Evolutionary conservation across 1,284 basidiomycete species (phyloP).

Genomic region (Boletus hoseneyae): DNA sequence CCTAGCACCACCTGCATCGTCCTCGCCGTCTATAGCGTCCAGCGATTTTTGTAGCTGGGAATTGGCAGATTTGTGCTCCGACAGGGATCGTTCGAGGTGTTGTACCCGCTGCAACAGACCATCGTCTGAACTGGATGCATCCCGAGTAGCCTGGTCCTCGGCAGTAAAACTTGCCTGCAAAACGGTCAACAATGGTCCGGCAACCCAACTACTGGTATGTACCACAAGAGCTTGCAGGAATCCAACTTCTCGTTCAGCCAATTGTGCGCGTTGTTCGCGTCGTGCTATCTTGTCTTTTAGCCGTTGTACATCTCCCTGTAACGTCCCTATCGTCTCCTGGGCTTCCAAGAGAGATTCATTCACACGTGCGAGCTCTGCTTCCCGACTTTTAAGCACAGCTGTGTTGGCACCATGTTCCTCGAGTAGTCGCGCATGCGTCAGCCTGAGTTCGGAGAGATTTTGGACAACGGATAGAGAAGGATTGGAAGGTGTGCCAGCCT

Average conservation of each 20-base stretch:
- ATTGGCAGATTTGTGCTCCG: constrained; percentile 52
- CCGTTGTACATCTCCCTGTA: constrained; percentile 37
- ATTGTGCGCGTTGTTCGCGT: constrained; percentile 42
- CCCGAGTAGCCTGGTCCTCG: constrained; percentile 42
- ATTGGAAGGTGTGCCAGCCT: constrained; percentile 38
- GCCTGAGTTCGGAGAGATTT: constrained; percentile 53
- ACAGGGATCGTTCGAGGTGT: constrained; percentile 56
- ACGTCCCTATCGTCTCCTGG: constrained; percentile 32
- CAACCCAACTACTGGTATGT: constrained; percentile 24
- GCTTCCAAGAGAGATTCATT: constrained; percentile 38
- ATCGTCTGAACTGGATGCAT: constrained; percentile 14
- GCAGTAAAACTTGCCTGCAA: constrained; percentile 56
- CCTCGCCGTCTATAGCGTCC: constrained; percentile 38
- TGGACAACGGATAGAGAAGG: constrained; percentile 53
- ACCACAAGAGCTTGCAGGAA: constrained; percentile 65
- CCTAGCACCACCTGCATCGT: constrained; percentile 23
- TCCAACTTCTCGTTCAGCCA: constrained; percentile 57
- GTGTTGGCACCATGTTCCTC: constrained; percentile 59
- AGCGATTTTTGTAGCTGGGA: constrained; percentile 43
- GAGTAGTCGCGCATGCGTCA: constrained; percentile 56
- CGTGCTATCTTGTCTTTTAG: constrained; percentile 44
- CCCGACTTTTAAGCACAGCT: constrained; percentile 48
- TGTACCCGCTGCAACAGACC: constrained; percentile 42
- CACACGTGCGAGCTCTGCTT: constrained; percentile 45
- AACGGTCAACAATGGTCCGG: not conserved